Conservation (phyloP, 306 rosid species). For the Begonia masoniana region DNA sequence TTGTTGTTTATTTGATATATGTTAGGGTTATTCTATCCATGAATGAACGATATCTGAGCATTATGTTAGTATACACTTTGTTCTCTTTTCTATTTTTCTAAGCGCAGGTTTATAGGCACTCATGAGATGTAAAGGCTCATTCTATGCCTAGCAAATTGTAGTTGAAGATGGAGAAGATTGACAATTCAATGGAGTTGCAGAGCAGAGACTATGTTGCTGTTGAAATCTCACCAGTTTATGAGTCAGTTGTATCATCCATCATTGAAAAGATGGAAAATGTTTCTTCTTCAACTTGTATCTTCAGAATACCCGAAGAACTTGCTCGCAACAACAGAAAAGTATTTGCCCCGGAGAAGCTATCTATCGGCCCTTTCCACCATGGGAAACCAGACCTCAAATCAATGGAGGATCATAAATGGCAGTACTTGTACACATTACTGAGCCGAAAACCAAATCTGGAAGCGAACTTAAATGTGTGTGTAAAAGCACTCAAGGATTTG, state of each 20-base stretch:
- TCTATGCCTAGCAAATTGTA: too few species aligned
- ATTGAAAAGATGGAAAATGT: slow-evolving; percentile 28
- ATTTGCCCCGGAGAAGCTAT: slow-evolving; percentile 20
- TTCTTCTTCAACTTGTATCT: slow-evolving; percentile 25
- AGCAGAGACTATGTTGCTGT: slow-evolving; percentile 6
- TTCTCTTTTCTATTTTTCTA: too few species aligned
- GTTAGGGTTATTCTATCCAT: too few species aligned
- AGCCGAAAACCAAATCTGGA: slow-evolving; percentile 29
- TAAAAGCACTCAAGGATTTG: slow-evolving; percentile 19
- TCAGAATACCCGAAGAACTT: slow-evolving; percentile 20
- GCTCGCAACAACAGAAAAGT: not conserved
- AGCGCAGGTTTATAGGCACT: too few species aligned
- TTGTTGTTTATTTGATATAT: too few species aligned
- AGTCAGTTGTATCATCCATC: slow-evolving; percentile 26
- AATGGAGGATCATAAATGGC: slow-evolving; percentile 33
- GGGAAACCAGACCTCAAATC: not conserved
- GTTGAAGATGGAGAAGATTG: slow-evolving; percentile 11
- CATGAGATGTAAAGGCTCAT: too few species aligned
- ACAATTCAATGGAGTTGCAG: slow-evolving; percentile 2
- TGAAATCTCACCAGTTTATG: slow-evolving; percentile 7
- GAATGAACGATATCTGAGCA: too few species aligned
- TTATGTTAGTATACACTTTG: too few species aligned
- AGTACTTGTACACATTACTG: slow-evolving; percentile 31
- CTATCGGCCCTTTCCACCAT: slow-evolving; percentile 48
- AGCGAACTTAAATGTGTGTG: slow-evolving; percentile 19